Base-by-base conservation (phyloP, 2,329 filamentous ascomycete genomes). In the Achaetomium macrosporum region DNA sequence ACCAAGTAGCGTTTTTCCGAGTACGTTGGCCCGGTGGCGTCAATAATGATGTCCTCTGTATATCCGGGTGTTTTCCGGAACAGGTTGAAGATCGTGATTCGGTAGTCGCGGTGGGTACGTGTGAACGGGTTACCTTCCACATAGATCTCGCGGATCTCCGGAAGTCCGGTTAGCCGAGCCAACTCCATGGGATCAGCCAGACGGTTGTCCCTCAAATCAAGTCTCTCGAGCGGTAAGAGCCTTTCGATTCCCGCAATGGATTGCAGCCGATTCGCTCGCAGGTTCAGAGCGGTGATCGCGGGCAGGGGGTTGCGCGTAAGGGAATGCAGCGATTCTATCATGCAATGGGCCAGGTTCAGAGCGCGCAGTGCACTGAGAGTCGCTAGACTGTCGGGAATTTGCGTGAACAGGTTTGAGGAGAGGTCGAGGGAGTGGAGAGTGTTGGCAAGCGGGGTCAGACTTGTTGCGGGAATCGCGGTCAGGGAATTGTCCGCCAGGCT, bases 271-370 rank as follows among this genome's bases (percentile, higher is more conserved):
- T 99, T 99, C 46, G 83, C 88, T 53, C 92, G 85, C 51, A 99
- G 79, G 64, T 97, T 97, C 53, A 99, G 76, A 1, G 91, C 91
- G 1, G 88, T 95, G 57, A 99, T 96, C 17, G 93, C 92, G 29
- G 93, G 92, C 5, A 99, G 77, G 12, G 93, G 90, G 63, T 87
- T 93, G 58, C 87, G 84, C 2, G 84, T 84, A 40, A 99, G 76
- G 2, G 92, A 96, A 63, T 95, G 88, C 51, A 99, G 76, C 15
- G 90, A 93, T 62, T 92, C 88, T 58, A 99, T 97, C 91, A 97
- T 96, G 76, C 92, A 97, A 64, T 95, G 88, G 4, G 92, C 95
- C 25, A 99, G 77, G 64, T 99, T 97, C 50, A 99, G 74, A 20
- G 93, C 91, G 59, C 91, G 84, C n/a, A 99, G 79, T 29, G 90